Percentiles rank a stretch among this genome's conserved stretches.
Conservation (phyloP, 805 yeast genomes). For the Kluyveromyces aestuarii region DNA sequence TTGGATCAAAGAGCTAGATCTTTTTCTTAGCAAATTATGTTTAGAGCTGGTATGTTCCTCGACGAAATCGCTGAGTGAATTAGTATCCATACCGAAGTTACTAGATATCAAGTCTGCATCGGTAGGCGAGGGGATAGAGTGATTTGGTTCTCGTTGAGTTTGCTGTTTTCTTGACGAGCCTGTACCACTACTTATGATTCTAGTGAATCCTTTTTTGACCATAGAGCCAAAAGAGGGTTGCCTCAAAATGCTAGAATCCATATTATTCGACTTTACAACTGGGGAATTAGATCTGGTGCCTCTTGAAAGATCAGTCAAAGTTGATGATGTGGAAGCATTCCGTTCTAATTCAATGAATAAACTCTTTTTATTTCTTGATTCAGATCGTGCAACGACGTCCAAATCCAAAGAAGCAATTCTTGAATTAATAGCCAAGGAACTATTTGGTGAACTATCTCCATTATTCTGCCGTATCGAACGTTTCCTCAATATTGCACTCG, state of each 20-base stretch:
- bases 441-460: background rate
- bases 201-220: conserved; percentile 20
- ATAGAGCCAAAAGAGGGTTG: conserved; percentile 22
- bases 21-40: background rate
- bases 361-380: conserved; percentile 2
- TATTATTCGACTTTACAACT: background rate
- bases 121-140: background rate
- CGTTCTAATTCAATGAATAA: background rate
- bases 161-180: background rate
- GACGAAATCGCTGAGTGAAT: conserved; percentile 2
- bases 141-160: background rate
- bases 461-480: conserved; percentile 11
- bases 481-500: conserved; percentile 23
- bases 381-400: background rate
- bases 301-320: background rate
- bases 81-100: background rate
- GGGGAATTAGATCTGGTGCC: background rate
- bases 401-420: conserved; percentile 1
- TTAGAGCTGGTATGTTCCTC: conserved; percentile 1
- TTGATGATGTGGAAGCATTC: background rate
- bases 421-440: background rate
- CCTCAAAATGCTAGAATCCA: conserved; percentile 4
- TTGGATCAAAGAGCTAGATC: conserved; percentile 1
- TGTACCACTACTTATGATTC: conserved; percentile 17
- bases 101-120: background rate